A percentile compares a stretch with the other conserved stretches of the same genome.
Conservation (phyloP, 345 rosid species). For the Hevea brasiliensis region DNA sequence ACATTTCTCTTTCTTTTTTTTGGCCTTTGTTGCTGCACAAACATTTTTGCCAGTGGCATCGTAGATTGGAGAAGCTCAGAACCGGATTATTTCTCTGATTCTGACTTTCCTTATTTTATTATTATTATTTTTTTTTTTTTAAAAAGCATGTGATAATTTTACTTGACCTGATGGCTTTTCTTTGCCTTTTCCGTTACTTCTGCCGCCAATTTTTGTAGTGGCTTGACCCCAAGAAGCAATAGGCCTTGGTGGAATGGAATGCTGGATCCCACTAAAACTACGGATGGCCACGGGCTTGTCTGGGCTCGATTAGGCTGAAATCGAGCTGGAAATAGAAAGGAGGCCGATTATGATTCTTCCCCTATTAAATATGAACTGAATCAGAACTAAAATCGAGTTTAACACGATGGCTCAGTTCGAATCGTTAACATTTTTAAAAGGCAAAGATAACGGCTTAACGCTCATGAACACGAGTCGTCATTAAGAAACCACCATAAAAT, state of each 20-base stretch:
- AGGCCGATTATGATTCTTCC: too few species aligned
- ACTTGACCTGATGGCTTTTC: conserved; percentile 8
- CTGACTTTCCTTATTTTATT: conserved; percentile 1
- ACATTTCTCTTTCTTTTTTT: not conserved
- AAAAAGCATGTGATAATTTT: not conserved
- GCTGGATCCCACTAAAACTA: conserved; percentile 17
- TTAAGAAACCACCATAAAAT: not conserved
- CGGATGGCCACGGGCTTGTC: not conserved
- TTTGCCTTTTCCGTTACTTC: conserved; percentile 34
- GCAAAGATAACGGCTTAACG: too few species aligned
- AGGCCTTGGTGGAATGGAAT: conserved; percentile 11
- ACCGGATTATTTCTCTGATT: not conserved
- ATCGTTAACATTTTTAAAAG: too few species aligned
- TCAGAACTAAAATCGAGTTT: too few species aligned
- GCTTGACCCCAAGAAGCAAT: conserved; percentile 2
- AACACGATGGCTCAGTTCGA: too few species aligned
- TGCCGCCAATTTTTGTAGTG: conserved; percentile 26
- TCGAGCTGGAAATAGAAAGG: too few species aligned
- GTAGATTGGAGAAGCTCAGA: conserved; percentile 1
- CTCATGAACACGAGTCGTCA: too few species aligned
- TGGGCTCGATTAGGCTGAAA: too few species aligned
- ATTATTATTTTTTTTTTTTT: not conserved
- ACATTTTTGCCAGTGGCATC: not conserved
- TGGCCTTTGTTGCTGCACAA: not conserved
- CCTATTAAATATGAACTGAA: too few species aligned